Evolutionary conservation across 1,139 yeast species (phyloP).

Genomic region (Candida glucosophila): DNA sequence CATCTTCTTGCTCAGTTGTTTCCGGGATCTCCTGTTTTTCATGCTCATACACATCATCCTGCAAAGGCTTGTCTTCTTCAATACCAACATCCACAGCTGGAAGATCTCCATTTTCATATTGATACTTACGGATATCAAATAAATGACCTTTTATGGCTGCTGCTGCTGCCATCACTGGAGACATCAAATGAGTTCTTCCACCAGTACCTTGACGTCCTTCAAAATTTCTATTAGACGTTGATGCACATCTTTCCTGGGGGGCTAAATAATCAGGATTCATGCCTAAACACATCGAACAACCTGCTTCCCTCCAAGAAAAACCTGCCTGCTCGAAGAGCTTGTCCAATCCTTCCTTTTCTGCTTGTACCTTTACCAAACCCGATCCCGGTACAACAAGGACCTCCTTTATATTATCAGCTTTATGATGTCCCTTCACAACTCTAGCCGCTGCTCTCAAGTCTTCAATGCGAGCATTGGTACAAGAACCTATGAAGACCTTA

Average conservation of each 20-base stretch:
- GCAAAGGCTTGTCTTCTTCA: slow-evolving; percentile 51
- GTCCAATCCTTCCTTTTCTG: slow-evolving; percentile 91
- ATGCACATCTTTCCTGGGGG: slow-evolving; percentile 96
- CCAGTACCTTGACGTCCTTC: slow-evolving; percentile 98
- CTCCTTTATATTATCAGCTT: slow-evolving; percentile 71
- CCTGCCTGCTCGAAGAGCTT: slow-evolving; percentile 88
- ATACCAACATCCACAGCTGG: slow-evolving; percentile 53
- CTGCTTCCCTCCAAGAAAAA: slow-evolving; percentile 98
- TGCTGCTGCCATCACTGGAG: slow-evolving; percentile 99
- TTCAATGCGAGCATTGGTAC: slow-evolving; percentile 96
- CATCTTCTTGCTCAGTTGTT: slow-evolving; percentile 30
- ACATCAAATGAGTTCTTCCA: slow-evolving; percentile 96
- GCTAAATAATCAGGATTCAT: slow-evolving; percentile 96
- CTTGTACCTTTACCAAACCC: slow-evolving; percentile 86
- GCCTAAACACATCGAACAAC: slow-evolving; percentile 98
- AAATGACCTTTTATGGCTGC: slow-evolving; percentile 92
- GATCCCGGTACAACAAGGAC: slow-evolving; percentile 97
- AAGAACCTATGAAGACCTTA: slow-evolving; percentile 94
- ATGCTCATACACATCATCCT: slow-evolving; percentile 62
- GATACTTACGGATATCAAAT: slow-evolving; percentile 79
- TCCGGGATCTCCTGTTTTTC: slow-evolving; percentile 49
- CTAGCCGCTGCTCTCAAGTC: slow-evolving; percentile 93
- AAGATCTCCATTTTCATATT: slow-evolving; percentile 50
- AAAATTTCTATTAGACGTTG: slow-evolving; percentile 96
- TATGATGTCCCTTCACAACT: slow-evolving; percentile 84